Conservation (phyloP, 106 monocot species). For the Triglochin maritima region DNA sequence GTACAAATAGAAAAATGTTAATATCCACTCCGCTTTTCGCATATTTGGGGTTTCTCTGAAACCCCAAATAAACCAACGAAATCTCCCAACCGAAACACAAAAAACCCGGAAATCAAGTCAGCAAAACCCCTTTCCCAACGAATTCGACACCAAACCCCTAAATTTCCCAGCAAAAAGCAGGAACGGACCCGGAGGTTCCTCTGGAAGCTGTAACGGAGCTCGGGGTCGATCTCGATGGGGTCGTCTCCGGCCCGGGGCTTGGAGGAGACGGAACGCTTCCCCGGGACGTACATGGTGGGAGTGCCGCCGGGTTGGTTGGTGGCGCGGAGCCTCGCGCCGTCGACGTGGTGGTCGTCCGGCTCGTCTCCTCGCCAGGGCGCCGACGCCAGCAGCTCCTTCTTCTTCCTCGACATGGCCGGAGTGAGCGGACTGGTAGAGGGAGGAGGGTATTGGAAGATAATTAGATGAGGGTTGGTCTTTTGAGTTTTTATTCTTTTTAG, state of each 20-base stretch:
- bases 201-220: slow-evolving; percentile 37
- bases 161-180: neutral
- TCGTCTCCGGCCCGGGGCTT: neutral
- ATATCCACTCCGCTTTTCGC: too few species aligned
- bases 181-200: slow-evolving; percentile 22
- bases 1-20: neutral
- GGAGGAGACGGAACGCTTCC: slow-evolving; percentile 16
- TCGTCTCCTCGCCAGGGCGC: slow-evolving; percentile 35
- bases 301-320: slow-evolving; percentile 23
- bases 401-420: slow-evolving; percentile 1
- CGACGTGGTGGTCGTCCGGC: slow-evolving; percentile 14
- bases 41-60: too few species aligned
- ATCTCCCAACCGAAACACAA: neutral
- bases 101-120: neutral
- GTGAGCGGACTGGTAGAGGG: too few species aligned
- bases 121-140: neutral
- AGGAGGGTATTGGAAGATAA: neutral
- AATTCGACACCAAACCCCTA: neutral
- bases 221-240: slow-evolving; percentile 27
- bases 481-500: neutral
- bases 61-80: neutral
- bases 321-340: slow-evolving; percentile 22
- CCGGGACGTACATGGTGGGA: slow-evolving; percentile 28
- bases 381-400: slow-evolving; percentile 33
- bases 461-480: neutral